Percentiles rank a stretch among this genome's conserved stretches.
These are phyloP conservation scores for Fusarium agapanthi DNA, from an alignment of 2,329 filamentous ascomycete species.

Conservation along the genomic window DNA sequence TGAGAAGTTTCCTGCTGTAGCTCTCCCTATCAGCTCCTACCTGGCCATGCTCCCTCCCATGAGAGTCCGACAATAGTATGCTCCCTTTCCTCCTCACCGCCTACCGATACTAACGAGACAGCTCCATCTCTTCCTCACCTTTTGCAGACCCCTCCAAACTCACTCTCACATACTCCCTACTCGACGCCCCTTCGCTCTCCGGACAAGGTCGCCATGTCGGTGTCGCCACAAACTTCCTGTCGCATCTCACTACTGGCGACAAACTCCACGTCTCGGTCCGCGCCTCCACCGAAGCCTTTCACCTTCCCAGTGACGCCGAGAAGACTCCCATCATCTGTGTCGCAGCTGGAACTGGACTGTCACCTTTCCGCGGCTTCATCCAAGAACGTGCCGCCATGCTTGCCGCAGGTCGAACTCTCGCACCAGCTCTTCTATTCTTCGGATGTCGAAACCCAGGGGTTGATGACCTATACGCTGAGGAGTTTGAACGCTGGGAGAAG, in stretches of 20 bases:
- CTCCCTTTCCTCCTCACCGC: background rate
- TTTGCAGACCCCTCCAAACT: slow-evolving; percentile 64
- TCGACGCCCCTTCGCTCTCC: slow-evolving; percentile 64
- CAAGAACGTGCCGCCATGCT: slow-evolving; percentile 67
- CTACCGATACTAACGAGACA: slow-evolving; percentile 26
- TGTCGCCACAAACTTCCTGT: slow-evolving; percentile 69
- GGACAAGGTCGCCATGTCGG: slow-evolving; percentile 62
- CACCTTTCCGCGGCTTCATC: slow-evolving; percentile 70
- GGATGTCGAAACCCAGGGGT: slow-evolving; percentile 65
- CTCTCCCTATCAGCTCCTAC: slow-evolving; percentile 72
- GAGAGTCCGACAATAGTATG: slow-evolving; percentile 76
- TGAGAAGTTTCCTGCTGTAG: slow-evolving; percentile 66
- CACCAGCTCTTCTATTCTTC: slow-evolving; percentile 70
- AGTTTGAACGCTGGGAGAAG: slow-evolving; percentile 66
- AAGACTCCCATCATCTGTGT: slow-evolving; percentile 61
- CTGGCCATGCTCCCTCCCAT: slow-evolving; percentile 79
- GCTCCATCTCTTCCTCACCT: slow-evolving; percentile 78
- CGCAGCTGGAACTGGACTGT: slow-evolving; percentile 64
- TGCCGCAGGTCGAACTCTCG: slow-evolving; percentile 60
- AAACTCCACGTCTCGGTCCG: slow-evolving; percentile 60
- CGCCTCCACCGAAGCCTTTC: slow-evolving; percentile 56
- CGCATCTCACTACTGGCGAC: slow-evolving; percentile 55
- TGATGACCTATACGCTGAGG: slow-evolving; percentile 69
- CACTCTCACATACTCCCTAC: slow-evolving; percentile 74
- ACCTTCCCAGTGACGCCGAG: slow-evolving; percentile 56